Evolutionary conservation across 306 rosid species (phyloP).

Genomic region (Glycine soja): DNA sequence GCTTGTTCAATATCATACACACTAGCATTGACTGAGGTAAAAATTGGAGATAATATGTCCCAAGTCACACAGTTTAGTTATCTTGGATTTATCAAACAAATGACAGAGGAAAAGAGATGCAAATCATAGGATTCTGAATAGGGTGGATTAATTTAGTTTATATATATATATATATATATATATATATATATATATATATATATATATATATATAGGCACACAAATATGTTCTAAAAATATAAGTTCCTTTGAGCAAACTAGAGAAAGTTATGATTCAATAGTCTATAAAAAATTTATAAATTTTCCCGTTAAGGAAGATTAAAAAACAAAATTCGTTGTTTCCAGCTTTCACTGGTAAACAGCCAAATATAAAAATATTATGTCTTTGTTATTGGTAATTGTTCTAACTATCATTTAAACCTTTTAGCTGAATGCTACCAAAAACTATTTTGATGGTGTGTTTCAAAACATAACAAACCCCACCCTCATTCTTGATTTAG

Average conservation of each 20-base stretch:
- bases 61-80: background rate
- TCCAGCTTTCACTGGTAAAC: background rate
- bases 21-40: background rate
- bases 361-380: background rate
- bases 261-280: conserved; percentile 1
- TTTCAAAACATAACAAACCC: background rate
- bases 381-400: conserved; percentile 23
- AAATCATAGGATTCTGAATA: background rate
- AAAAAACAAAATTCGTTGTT: background rate
- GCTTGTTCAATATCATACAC: background rate
- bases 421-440: conserved; percentile 18
- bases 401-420: background rate
- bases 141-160: background rate
- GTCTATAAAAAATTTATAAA: background rate
- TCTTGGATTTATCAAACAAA: background rate
- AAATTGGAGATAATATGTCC: background rate
- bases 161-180: too few species aligned
- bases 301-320: background rate
- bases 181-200: too few species aligned
- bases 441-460: background rate
- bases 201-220: background rate
- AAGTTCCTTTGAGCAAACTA: background rate
- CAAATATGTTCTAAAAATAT: background rate
- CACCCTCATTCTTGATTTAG: background rate
- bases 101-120: background rate